Conservation (phyloP, 1,284 basidiomycete genomes). For the Bondarzewia mesenterica region DNA sequence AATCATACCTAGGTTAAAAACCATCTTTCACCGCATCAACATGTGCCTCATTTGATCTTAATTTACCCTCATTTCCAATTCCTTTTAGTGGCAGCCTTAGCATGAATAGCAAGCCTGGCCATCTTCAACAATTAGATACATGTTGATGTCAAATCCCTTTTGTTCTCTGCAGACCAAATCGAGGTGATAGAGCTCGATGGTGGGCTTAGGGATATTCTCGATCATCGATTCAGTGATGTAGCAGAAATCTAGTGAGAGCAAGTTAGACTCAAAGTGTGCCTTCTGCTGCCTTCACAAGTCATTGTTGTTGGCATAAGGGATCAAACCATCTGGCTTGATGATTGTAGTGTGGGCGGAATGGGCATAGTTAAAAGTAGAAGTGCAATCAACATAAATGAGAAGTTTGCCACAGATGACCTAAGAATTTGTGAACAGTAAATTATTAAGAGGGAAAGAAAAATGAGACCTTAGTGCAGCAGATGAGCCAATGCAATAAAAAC, state of each 20-base stretch:
- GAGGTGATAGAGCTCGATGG: constrained; percentile 46
- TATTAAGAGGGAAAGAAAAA: background rate
- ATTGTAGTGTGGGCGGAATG: constrained; percentile 53
- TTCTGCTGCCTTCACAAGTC: constrained; percentile 37
- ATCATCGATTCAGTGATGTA: constrained; percentile 54
- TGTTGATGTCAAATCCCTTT: constrained; percentile 45
- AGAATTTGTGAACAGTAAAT: background rate
- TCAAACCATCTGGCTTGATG: constrained; percentile 40
- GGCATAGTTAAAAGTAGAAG: constrained; percentile 56
- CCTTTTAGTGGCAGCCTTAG: constrained; percentile 52
- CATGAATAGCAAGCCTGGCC: constrained; percentile 83
- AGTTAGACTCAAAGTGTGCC: constrained; percentile 58
- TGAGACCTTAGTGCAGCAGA: constrained; percentile 72
- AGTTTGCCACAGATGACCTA: constrained; percentile 72
- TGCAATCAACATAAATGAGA: constrained; percentile 76
- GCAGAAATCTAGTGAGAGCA: constrained; percentile 67
- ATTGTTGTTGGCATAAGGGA: constrained; percentile 15
- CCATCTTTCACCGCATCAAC: too few relatives aligned
- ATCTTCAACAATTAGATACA: constrained; percentile 58
- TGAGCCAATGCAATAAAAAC: constrained; percentile 78
- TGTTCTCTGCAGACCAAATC: constrained; percentile 63
- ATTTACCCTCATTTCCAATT: constrained; percentile 1
- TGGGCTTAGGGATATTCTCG: constrained; percentile 40
- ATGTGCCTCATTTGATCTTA: constrained; percentile 26
- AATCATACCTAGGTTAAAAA: too few relatives aligned